Evolutionary conservation across 1,284 basidiomycete species (phyloP).

Genomic region (Sporisorium scitamineum): DNA sequence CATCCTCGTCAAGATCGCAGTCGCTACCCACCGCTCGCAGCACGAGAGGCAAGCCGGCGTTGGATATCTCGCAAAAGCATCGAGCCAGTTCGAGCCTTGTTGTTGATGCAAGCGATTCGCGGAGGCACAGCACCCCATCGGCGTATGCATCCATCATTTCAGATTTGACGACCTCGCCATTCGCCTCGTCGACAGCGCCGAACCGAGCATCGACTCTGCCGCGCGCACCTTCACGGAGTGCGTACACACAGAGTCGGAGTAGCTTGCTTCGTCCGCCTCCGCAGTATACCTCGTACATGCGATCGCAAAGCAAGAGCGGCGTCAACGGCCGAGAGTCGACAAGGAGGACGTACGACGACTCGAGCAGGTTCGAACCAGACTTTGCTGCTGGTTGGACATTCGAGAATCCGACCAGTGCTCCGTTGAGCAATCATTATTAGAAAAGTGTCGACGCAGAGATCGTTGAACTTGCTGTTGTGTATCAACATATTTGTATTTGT

Average conservation of each 20-base stretch:
- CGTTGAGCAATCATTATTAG: constrained; percentile 6
- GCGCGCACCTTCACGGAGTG: constrained; percentile 12
- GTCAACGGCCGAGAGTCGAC: neutral
- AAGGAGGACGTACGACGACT: neutral
- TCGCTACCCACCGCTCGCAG: constrained; percentile 21
- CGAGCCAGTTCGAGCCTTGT: constrained; percentile 15
- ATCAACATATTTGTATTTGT: constrained; percentile 3
- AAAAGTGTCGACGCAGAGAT: too few species aligned
- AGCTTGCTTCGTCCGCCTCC: constrained; percentile 21
- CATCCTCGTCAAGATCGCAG: constrained; percentile 23
- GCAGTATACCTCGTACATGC: neutral
- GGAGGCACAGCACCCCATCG: constrained; percentile 12
- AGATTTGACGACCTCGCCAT: constrained; percentile 35
- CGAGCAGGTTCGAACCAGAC: constrained; percentile 1
- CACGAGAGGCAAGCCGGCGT: neutral
- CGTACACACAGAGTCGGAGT: neutral
- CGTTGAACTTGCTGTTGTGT: too few species aligned
- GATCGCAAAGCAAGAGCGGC: neutral
- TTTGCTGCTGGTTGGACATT: constrained; percentile 36
- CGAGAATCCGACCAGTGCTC: constrained; percentile 4
- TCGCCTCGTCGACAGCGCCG: constrained; percentile 11
- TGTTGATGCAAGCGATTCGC: constrained; percentile 6
- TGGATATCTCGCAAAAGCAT: constrained; percentile 7
- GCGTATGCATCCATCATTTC: constrained; percentile 33
- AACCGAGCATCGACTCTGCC: constrained; percentile 36